Evolutionary conservation across 768 basidiomycete genomes (phyloP), one percentile per base, ranked within the genome.

Genomic region (Hortiboletus campestris): DNA sequence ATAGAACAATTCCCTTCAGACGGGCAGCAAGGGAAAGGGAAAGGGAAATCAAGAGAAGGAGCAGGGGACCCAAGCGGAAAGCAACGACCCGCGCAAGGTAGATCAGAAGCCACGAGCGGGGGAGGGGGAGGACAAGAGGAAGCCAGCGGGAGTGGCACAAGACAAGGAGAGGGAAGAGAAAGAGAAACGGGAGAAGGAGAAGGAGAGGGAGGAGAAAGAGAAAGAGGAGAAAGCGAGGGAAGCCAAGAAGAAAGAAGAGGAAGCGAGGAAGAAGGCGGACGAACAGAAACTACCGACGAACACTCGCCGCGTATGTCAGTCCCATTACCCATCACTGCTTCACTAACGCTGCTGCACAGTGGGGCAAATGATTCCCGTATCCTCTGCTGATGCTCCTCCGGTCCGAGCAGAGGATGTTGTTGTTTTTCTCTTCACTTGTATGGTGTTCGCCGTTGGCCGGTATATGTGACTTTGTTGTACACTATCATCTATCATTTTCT

Each of bases 391-490:
- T 9, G 4, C n/a, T 8, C 10, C 46, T 45, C 45, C 35, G 0
- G 22, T 46, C 2, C 14, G 31, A 29, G 36, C 55, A 22, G 17
- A 28, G 1, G 65, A 66, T 3, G 20, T 41, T 17, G 17, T 56
- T 20, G 62, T 57, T 57, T 29, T 46, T 9, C 13, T 65, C 6
- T 11, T 64, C n/a, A 10, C 48, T 13, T 62, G 50, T 42, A 32
- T 62, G 3, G 13, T 54, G 4, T 1, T 62, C 1, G 2, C 59
- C 4, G 14, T 11, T 0, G 25, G 46, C n/a, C 8, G 22, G 20
- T 54, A 8, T 14, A 20, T 53, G 28, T 67, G 60, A 19, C 40
- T 25, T 45, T 45, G 40, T 7, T 55, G 50, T 63, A 51, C 25
- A 45, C 19, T 46, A 53, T 35, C 39, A 42, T 49, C 36, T 6